These are phyloP conservation scores for Tolypocladium endophyticum DNA, from an alignment of 2,329 filamentous ascomycete species.

Conservation along the genomic window DNA sequence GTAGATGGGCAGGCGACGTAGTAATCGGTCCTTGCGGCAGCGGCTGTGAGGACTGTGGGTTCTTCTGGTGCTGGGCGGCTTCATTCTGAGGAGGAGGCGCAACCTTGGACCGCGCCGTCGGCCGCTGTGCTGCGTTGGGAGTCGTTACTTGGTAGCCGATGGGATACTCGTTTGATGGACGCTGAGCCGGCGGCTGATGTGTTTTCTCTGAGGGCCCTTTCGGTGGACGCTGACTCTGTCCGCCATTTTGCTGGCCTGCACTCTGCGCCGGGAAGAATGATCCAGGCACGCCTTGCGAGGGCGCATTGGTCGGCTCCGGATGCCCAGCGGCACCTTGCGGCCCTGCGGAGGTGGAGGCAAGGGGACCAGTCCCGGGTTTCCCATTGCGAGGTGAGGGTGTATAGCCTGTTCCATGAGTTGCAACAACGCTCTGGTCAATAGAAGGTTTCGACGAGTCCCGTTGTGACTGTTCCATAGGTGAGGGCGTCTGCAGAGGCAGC, in stretches of 20 bases:
- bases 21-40: not conserved
- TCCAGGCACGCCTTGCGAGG: not conserved
- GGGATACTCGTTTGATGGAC: constrained; percentile 1
- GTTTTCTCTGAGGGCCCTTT: not conserved
- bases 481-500: constrained; percentile 5
- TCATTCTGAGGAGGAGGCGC: not conserved
- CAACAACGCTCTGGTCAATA: not conserved
- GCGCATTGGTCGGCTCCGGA: constrained; percentile 3
- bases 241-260: not conserved
- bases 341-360: too few relatives aligned
- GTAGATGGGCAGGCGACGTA: constrained; percentile 2
- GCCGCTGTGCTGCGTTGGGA: not conserved
- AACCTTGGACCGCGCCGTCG: not conserved
- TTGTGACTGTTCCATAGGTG: constrained; percentile 5
- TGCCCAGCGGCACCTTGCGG: not conserved
- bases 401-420: not conserved
- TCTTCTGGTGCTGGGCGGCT: not conserved
- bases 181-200: not conserved
- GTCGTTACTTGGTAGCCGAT: constrained; percentile 1
- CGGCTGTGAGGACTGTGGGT: not conserved
- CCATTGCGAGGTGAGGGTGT: constrained; percentile 3
- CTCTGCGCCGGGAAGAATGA: constrained; percentile 2
- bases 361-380: not conserved
- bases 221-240: not conserved
- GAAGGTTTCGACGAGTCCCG: constrained; percentile 5